Base-by-base conservation (phyloP, 2,329 filamentous ascomycete species). In the Chaetomiaceae sp. region DNA sequence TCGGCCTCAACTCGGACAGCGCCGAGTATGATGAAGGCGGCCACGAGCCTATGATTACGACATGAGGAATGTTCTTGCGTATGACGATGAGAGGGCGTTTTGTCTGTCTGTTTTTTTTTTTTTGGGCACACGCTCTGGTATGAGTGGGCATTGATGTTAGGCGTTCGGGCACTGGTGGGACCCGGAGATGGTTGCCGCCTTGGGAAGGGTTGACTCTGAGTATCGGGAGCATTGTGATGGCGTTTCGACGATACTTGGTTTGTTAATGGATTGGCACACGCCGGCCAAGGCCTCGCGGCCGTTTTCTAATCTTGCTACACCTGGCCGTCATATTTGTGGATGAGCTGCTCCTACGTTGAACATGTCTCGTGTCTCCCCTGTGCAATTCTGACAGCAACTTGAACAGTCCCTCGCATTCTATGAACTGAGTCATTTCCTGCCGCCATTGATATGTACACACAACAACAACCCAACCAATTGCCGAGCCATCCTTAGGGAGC, bases 31-130 rank as follows among this genome's bases (percentile, higher is more conserved):
- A 63, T 25, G 68, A 73, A 38, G 74, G 74, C 50, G 73, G 72
- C 9, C 71, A 74, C 43, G 75, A 78, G 54, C 67, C 71, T 6
- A 79, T 80, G 76, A 68, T 78, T 55, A 80, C 74, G 53, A 75
- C 70, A 44, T 79, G 64, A 69, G 50, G 35, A 54, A 44, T 50
- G 44, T 10, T 7, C 33, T 33, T 46, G 55, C 30, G 33, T 54
- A 57, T 39, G 45, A 56, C 53, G 31, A 38, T 14, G 42, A 16
- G 10, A 33, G 30, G 30, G 30, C 10, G 10, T 12, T 33, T 27
- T 27, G 25, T 27, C 25, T 27, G 25, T 27, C 6, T 27, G 5
- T 27, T 27, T 27, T 27, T 4, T 17, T 23, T 33, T 33, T 55
- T 55, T 51, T 44, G 53, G 50, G 44, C 40, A 13, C 13, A 41